A percentile compares a stretch with the other conserved stretches of the same genome.
Conservation (phyloP, 2,329 filamentous ascomycete species). For the Microcyclospora pomicola region DNA sequence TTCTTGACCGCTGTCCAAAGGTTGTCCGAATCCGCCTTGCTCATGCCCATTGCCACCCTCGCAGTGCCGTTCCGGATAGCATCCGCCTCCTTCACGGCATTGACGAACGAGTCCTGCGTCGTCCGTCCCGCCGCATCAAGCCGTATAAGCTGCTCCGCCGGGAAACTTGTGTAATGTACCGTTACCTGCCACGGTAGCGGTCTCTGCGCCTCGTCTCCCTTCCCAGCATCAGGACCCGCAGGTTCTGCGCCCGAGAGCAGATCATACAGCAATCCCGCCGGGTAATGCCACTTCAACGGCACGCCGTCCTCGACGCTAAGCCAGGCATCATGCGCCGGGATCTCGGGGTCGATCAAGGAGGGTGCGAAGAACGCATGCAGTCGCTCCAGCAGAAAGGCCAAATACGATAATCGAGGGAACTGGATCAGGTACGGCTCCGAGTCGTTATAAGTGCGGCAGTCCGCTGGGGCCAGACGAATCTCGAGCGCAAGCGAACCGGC, state of each 20-base stretch:
- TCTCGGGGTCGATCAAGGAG: constrained; percentile 44
- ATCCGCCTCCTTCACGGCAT: constrained; percentile 66
- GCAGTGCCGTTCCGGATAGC: constrained; percentile 79
- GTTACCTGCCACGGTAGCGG: constrained; percentile 49
- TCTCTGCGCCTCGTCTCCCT: neutral
- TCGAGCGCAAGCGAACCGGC: constrained; percentile 45
- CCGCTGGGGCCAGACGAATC: constrained; percentile 43
- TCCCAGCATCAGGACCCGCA: constrained; percentile 16
- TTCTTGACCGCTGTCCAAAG: constrained; percentile 71
- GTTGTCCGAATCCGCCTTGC: constrained; percentile 66
- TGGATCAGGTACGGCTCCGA: constrained; percentile 49
- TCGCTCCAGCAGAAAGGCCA: constrained; percentile 49
- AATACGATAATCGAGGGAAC: constrained; percentile 52
- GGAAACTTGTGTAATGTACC: constrained; percentile 47
- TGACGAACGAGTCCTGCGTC: constrained; percentile 53
- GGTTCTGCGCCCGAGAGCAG: constrained; percentile 48
- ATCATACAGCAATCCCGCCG: constrained; percentile 55
- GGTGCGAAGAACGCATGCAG: constrained; percentile 49
- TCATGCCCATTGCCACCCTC: constrained; percentile 79
- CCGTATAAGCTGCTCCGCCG: constrained; percentile 42
- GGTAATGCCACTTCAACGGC: constrained; percentile 59
- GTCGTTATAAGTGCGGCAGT: constrained; percentile 47
- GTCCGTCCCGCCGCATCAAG: constrained; percentile 42
- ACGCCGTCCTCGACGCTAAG: constrained; percentile 56
- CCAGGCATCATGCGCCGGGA: constrained; percentile 42